phyloP scores from a whole-genome alignment of 257 asterid genomes.

The Solanum chmielewskii region DNA sequence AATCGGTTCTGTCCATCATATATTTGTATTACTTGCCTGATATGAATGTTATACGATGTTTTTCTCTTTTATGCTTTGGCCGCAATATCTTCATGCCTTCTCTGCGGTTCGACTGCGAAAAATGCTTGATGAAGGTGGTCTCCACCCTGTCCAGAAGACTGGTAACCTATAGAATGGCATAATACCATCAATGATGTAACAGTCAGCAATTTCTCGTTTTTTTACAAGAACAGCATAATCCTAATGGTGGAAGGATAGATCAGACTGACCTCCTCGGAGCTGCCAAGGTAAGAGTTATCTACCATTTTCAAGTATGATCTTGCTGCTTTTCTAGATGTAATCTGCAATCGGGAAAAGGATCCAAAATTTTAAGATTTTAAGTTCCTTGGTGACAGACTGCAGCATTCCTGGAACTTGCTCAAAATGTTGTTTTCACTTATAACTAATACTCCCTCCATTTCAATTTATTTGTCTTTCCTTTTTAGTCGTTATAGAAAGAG shows the following conservation, averaged over 20 bases:
- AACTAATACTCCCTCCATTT: not conserved
- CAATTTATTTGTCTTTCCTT: not conserved
- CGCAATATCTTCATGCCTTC: constrained; percentile 74
- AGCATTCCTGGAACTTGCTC: not conserved
- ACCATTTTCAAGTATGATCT: constrained; percentile 66
- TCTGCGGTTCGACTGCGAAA: constrained; percentile 47
- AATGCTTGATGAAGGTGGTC: constrained; percentile 43
- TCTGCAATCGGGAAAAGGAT: constrained; percentile 30
- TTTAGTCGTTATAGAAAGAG: too few relatives aligned
- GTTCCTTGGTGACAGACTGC: not conserved
- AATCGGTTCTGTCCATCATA: not conserved
- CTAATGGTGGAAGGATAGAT: not conserved
- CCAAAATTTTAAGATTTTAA: not conserved
- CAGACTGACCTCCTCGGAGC: constrained; percentile 56
- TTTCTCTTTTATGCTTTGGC: constrained; percentile 55
- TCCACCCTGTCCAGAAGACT: constrained; percentile 61
- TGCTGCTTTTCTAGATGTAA: constrained; percentile 56
- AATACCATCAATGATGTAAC: not conserved
- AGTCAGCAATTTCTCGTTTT: not conserved
- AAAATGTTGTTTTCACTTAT: not conserved
- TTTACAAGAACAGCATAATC: not conserved
- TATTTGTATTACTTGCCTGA: constrained; percentile 33
- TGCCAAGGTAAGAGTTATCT: constrained; percentile 57
- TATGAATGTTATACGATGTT: constrained; percentile 51
- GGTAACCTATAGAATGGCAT: constrained; percentile 28